A percentile compares a stretch with the other conserved stretches of the same genome.
Evolutionary conservation across 2,329 filamentous ascomycete species (phyloP).

Genomic region (Talaromyces sp.): DNA sequence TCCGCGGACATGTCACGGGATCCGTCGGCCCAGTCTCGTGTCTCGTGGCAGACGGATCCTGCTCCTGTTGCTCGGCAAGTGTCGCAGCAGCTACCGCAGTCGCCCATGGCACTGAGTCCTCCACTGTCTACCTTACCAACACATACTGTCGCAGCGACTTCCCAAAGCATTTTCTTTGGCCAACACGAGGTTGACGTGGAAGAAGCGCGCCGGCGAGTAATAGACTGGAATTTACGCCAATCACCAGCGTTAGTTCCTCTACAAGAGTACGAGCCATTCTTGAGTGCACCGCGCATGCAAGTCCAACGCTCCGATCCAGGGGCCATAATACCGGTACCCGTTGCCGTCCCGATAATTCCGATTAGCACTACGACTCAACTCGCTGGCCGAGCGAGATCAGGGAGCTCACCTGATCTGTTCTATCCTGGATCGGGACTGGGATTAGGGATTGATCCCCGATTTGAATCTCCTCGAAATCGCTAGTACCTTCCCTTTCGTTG

Average conservation of each 20-base stretch:
- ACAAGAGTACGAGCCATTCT: conserved; percentile 6
- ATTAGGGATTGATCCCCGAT: conserved; percentile 19
- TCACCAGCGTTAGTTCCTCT: conserved; percentile 3
- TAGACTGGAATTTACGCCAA: conserved; percentile 22
- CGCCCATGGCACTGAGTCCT: conserved; percentile 12
- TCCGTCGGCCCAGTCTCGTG: conserved; percentile 32
- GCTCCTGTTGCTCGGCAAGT: conserved; percentile 26
- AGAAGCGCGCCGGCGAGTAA: conserved; percentile 27
- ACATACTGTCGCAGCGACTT: not conserved
- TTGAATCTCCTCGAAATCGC: not conserved
- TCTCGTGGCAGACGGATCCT: conserved; percentile 39
- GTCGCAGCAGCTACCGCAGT: conserved; percentile 20
- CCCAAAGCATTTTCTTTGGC: conserved; percentile 25
- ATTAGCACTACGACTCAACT: conserved; percentile 20
- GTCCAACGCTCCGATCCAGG: conserved; percentile 15
- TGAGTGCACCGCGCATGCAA: conserved; percentile 10
- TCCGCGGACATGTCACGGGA: conserved; percentile 34
- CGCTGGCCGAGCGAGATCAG: conserved; percentile 28
- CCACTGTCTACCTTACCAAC: conserved; percentile 2
- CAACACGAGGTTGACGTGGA: conserved; percentile 31
- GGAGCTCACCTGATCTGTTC: conserved; percentile 31
- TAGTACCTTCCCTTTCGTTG: not conserved
- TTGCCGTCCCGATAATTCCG: conserved; percentile 1
- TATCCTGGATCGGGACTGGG: conserved; percentile 23
- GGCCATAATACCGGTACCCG: not conserved